These are phyloP conservation scores for Turnera subulata DNA, from an alignment of 345 rosid genomes.

Conservation along the genomic window DNA sequence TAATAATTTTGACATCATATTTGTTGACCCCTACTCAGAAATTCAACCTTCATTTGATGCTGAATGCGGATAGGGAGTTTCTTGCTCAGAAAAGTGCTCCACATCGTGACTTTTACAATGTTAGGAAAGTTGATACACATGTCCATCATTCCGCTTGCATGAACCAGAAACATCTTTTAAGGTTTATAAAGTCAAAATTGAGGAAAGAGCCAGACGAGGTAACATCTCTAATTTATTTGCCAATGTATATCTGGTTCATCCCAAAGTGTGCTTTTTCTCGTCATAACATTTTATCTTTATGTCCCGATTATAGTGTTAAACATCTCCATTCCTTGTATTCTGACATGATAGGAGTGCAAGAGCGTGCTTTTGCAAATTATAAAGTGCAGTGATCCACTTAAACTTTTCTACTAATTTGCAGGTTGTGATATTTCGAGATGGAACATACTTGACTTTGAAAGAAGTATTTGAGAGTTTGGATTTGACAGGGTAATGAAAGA, in stretches of 20 bases:
- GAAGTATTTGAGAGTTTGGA: conserved; percentile 98
- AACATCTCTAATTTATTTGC: conserved; percentile 9
- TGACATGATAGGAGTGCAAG: too few species aligned
- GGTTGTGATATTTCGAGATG: conserved; percentile 99
- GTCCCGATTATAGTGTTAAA: neutral
- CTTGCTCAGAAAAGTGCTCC: conserved; percentile 99
- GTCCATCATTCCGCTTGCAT: conserved; percentile 99
- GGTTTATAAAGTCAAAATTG: conserved; percentile 97
- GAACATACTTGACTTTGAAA: conserved; percentile 88
- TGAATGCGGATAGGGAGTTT: conserved; percentile 94
- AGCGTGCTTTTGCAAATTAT: too few species aligned
- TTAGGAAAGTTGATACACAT: conserved; percentile 98
- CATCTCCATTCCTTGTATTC: neutral
- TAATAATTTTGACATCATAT: conserved; percentile 14
- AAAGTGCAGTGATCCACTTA: too few species aligned
- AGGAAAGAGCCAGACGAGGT: conserved; percentile 99
- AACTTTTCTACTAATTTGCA: conserved; percentile 20
- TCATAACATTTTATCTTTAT: neutral
- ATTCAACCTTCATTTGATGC: conserved; percentile 98
- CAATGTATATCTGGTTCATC: neutral
- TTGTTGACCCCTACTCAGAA: conserved; percentile 55
- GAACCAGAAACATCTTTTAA: conserved; percentile 98
- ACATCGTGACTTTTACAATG: conserved; percentile 97
- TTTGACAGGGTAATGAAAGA: conserved; percentile 64
- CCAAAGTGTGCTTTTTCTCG: too few species aligned